phyloP scores from a whole-genome alignment of 441 rosid species.

The Populus tomentosa region DNA sequence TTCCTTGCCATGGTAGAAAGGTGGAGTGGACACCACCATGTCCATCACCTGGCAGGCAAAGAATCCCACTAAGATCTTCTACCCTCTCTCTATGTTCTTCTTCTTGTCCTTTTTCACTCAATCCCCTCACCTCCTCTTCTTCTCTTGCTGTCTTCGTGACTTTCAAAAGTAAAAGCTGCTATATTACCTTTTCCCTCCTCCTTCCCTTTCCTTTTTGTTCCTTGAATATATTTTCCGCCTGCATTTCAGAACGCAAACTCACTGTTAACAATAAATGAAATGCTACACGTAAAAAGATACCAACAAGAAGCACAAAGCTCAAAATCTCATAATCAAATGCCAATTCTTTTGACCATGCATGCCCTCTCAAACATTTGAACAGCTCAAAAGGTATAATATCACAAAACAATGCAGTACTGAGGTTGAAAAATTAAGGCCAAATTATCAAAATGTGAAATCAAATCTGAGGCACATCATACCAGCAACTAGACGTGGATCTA shows the following conservation, averaged over 20 bases:
- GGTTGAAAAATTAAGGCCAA: neutral
- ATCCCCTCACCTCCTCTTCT: slow-evolving; percentile 5
- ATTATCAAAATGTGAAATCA: neutral
- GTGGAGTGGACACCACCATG: slow-evolving; percentile 50
- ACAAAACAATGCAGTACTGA: neutral
- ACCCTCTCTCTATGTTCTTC: slow-evolving; percentile 22
- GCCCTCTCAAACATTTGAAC: neutral
- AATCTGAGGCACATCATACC: neutral
- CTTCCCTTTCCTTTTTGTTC: slow-evolving; percentile 1
- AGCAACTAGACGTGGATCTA: neutral
- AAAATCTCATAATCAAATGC: neutral
- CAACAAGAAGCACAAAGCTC: neutral
- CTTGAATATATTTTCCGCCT: slow-evolving; percentile 20
- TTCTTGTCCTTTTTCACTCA: slow-evolving; percentile 24
- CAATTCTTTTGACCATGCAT: neutral
- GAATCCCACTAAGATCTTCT: slow-evolving; percentile 60
- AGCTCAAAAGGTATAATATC: neutral
- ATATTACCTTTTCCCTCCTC: neutral
- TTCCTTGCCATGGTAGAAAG: slow-evolving; percentile 32
- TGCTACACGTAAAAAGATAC: neutral
- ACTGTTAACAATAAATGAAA: too few species aligned
- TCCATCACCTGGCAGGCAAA: slow-evolving; percentile 51
- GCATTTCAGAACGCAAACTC: slow-evolving; percentile 24
- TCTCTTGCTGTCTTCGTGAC: slow-evolving; percentile 14
- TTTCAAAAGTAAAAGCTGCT: slow-evolving; percentile 36